Base-by-base conservation (phyloP, 108 stramenopile species). In the Mayamaea pseudoterrestris region DNA sequence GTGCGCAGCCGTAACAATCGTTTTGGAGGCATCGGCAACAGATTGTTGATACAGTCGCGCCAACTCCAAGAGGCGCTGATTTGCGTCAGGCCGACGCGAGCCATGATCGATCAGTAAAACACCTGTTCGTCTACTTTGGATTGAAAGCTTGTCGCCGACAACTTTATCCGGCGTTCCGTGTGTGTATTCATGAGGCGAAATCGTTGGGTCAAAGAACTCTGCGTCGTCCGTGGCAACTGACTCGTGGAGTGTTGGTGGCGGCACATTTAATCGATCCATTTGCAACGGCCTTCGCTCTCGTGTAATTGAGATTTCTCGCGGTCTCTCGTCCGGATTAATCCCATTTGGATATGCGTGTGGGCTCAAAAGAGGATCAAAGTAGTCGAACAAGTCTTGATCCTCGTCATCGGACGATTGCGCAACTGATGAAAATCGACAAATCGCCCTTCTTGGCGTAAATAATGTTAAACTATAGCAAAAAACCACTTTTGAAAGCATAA, bases 41-140 rank as follows among this genome's bases (percentile, higher is more conserved):
- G 62, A 44, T 30, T 65, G 5, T 44, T 83, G 68, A 63, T 89
- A 94, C 28, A 73, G 44, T 39, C 68, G 40, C 17, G 83, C 87
- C 35, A 94, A 55, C 18, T 60, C 58, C 22, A 78, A 63, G 17
- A 95, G 60, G 34, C 78, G 76, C 26, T 65, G 60, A 57, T 95
- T 95, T 43, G 86, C 83, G 16, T 61, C 57, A 30, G 31, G 39
- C 21, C 83, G 76, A 5, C 74, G 65, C 6, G 93, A 95, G 1
- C 93, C 93, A 58, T 93, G 93, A 58, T 95, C 93, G 41, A 93
- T 87, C 35, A 95, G 67, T 13, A 95, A 68, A 42, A 95, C 74
- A 21, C 89, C 93, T 34, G 91, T 41, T 46, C 60, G 55, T 27
- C 49, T 42, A 44, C 47, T 50, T 16, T 39, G 43, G 49, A 27